Conservation (phyloP, 441 rosid genomes). For the Codiaeum variegatum region DNA sequence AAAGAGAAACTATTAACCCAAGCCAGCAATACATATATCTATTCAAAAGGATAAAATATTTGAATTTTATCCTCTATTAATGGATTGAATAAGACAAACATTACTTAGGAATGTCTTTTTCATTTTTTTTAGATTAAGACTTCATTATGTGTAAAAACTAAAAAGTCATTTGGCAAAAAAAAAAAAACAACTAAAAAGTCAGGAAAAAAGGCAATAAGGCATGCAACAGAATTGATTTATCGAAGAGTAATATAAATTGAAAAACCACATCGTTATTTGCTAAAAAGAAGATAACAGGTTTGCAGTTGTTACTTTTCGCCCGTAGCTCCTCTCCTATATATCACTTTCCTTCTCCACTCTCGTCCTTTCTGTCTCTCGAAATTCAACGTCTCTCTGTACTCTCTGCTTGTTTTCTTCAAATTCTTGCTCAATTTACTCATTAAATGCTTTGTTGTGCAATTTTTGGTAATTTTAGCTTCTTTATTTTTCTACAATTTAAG, state of each 20-base stretch:
- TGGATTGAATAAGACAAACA: no score
- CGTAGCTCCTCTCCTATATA: neutral
- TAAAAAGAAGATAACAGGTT: neutral
- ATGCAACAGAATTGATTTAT: neutral
- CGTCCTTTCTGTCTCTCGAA: conserved; percentile 2
- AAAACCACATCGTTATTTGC: neutral
- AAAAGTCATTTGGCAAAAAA: no score
- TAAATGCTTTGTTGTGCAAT: neutral
- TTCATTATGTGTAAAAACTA: no score
- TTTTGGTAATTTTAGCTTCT: neutral
- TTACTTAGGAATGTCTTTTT: no score
- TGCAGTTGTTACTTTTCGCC: neutral
- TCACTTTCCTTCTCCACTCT: neutral
- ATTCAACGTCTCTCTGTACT: neutral
- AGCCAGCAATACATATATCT: no score
- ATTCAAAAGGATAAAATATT: no score
- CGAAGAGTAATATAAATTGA: neutral
- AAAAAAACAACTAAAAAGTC: no score
- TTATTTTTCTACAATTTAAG: neutral
- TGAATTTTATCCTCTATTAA: no score
- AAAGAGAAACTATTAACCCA: no score
- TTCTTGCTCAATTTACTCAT: neutral
- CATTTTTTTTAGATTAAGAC: no score
- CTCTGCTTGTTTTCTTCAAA: conserved; percentile 4
- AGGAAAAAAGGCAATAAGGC: no score